Percentiles rank a stretch among this genome's conserved stretches.
phyloP scores from a whole-genome alignment of 768 basidiomycete genomes.

The Suillus subaureus region DNA sequence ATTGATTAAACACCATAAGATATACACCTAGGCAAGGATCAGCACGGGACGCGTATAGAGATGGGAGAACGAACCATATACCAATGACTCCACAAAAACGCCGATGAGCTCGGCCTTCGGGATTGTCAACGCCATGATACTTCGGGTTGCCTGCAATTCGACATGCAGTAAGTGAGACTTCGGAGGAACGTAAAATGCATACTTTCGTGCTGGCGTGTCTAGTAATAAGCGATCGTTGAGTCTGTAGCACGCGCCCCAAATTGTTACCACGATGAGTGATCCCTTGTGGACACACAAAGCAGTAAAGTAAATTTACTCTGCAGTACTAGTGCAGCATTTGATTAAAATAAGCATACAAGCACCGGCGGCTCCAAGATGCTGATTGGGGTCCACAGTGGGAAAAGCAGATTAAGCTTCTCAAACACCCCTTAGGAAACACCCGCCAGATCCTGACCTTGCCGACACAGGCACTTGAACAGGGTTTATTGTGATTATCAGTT shows the following conservation, averaged over 20 bases:
- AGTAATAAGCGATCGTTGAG: neutral
- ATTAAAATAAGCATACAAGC: neutral
- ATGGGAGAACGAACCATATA: slow-evolving; percentile 11
- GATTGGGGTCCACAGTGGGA: neutral
- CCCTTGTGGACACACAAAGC: neutral
- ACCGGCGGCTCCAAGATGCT: neutral
- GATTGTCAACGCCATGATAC: slow-evolving; percentile 11
- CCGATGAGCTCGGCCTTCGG: slow-evolving; percentile 15
- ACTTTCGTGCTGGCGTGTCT: neutral
- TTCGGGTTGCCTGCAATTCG: neutral
- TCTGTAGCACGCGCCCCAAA: neutral
- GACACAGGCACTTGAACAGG: neutral
- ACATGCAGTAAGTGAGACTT: neutral
- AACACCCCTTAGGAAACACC: neutral
- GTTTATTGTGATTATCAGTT: neutral
- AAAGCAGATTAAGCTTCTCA: neutral
- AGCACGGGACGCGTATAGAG: neutral
- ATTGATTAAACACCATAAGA: slow-evolving; percentile 15
- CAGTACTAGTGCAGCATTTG: neutral
- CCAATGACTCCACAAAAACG: slow-evolving; percentile 14
- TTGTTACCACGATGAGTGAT: neutral
- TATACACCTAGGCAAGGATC: slow-evolving; percentile 9
- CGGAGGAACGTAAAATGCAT: neutral
- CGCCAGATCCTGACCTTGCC: neutral
- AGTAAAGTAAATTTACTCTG: neutral